Conservation (phyloP, 257 asterid genomes). For the Petunia secreta region DNA sequence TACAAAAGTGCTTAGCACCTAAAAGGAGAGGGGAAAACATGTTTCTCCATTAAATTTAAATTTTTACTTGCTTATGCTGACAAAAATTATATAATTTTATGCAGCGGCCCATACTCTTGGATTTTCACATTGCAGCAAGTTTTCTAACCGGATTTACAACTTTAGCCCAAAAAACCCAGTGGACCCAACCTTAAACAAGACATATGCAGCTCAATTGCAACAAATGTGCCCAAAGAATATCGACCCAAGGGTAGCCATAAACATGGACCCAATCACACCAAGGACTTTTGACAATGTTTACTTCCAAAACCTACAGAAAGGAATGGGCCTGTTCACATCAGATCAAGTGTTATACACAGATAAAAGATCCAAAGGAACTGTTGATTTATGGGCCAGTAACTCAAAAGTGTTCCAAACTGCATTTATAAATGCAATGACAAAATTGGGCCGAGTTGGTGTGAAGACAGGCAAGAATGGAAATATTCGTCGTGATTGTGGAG, state of each 20-base stretch:
- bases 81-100: not conserved
- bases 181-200: slow-evolving; percentile 70
- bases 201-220: slow-evolving; percentile 58
- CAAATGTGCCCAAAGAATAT: slow-evolving; percentile 59
- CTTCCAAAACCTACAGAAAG: slow-evolving; percentile 59
- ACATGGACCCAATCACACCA: slow-evolving; percentile 82
- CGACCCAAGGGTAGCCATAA: slow-evolving; percentile 61
- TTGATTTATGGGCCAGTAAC: slow-evolving; percentile 55
- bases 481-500: slow-evolving; percentile 74
- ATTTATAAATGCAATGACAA: slow-evolving; percentile 56
- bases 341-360: slow-evolving; percentile 81
- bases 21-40: no score
- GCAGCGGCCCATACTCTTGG: slow-evolving; percentile 83
- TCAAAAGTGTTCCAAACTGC: slow-evolving; percentile 47
- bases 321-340: slow-evolving; percentile 80
- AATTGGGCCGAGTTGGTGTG: slow-evolving; percentile 81
- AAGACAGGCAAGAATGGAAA: slow-evolving; percentile 64
- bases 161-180: slow-evolving; percentile 55
- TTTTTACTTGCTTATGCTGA: no score
- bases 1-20: no score
- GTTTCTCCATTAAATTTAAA: no score
- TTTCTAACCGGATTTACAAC: slow-evolving; percentile 67
- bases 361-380: slow-evolving; percentile 49
- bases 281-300: slow-evolving; percentile 67
- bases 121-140: slow-evolving; percentile 75